Evolutionary conservation across 2,329 filamentous ascomycete genomes (phyloP).

Genomic region (Parascedosporium putredinis): DNA sequence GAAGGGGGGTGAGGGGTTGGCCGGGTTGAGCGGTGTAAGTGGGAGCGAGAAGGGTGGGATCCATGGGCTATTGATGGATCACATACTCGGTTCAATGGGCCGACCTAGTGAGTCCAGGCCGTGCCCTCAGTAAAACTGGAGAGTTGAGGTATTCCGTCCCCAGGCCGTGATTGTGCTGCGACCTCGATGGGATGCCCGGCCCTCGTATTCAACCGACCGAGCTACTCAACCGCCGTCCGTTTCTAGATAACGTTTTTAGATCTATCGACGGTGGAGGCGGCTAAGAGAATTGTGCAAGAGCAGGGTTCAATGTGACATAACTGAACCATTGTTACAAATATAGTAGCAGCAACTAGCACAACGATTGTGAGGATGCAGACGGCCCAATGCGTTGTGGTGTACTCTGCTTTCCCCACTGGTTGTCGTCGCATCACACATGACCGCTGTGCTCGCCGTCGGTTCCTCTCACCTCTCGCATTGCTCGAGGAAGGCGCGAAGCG

Average conservation of each 20-base stretch:
- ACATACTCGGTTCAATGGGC: too few species aligned
- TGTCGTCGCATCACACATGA: background rate
- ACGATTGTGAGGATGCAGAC: background rate
- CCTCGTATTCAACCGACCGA: too few species aligned
- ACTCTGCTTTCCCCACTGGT: background rate
- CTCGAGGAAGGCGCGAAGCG: constrained; percentile 5
- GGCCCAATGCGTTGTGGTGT: background rate
- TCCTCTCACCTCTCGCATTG: background rate
- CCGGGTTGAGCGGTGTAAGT: too few species aligned
- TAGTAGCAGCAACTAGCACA: background rate
- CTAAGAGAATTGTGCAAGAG: too few species aligned
- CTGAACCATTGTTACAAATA: constrained; percentile 1
- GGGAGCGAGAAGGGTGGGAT: too few species aligned
- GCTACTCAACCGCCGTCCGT: background rate
- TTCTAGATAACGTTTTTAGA: background rate
- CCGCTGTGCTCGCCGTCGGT: background rate
- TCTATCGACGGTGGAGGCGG: background rate
- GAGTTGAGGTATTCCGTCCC: too few species aligned
- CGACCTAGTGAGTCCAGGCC: too few species aligned
- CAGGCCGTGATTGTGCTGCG: too few species aligned
- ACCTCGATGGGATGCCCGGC: too few species aligned
- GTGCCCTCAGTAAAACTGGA: too few species aligned
- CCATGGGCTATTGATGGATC: too few species aligned
- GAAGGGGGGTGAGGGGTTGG: too few species aligned
- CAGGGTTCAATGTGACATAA: background rate